Percentiles rank a stretch among this genome's conserved stretches.
Conservation (phyloP, 192 early-diverging fungal genomes). For the Entomortierella parvispora region DNA sequence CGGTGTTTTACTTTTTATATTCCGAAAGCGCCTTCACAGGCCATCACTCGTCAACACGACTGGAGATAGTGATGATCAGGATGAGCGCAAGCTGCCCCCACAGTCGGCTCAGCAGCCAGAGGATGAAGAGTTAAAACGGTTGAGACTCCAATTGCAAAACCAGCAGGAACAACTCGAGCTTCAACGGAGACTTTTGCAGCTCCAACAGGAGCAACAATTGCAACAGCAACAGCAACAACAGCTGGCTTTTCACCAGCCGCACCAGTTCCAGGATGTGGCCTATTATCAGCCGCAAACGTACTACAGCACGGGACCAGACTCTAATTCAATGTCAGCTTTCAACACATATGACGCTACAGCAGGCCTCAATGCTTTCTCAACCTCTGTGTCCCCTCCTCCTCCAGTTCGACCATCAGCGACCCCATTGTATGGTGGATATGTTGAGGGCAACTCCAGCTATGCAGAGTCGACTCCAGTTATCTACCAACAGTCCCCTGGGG, state of each 20-base stretch:
- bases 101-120: neutral
- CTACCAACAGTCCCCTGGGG: too few species aligned
- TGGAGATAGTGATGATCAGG: conserved; percentile 10
- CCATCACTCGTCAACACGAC: neutral
- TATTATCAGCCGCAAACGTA: too few species aligned
- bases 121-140: conserved; percentile 17
- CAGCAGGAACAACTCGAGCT: conserved; percentile 36
- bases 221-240: conserved; percentile 21
- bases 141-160: conserved; percentile 10
- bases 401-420: too few species aligned
- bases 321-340: too few species aligned
- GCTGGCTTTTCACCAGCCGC: conserved; percentile 2
- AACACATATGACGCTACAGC: too few species aligned
- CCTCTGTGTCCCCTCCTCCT: too few species aligned
- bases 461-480: too few species aligned
- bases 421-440: too few species aligned
- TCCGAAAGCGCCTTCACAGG: neutral
- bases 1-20: conserved; percentile 3
- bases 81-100: neutral
- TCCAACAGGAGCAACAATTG: conserved; percentile 24
- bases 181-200: conserved; percentile 17
- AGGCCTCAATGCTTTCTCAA: too few species aligned
- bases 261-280: neutral
- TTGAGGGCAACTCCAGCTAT: too few species aligned
- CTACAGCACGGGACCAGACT: too few species aligned